Base-by-base conservation (phyloP, 2,329 filamentous ascomycete species). In the Simplicillium sp. region DNA sequence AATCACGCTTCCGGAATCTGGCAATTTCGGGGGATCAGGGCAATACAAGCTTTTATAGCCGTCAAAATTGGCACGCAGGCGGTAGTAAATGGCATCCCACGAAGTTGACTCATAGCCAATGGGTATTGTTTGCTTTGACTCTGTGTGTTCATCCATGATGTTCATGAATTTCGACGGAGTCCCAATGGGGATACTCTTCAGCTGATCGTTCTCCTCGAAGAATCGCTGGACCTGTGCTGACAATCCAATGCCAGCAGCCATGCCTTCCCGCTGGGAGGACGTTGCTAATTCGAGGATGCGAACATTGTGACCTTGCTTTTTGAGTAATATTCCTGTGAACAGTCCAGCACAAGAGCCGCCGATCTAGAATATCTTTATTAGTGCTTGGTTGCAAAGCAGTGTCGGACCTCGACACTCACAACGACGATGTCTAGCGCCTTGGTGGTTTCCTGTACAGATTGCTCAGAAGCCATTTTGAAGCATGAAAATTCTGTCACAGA, bases 1-100 rank as follows among this genome's bases (percentile, higher is more conserved):
- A 9, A 29, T 7, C 13, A 15, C 8, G 13, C 36, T 25, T 16
- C 32, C 36, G 13, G 36, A 15, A 17, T 13, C 11, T 9, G 29
- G 12, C 14, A 14, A 12, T 12, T 20, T 11, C 11, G 36, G 36
- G 7, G 36, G 36, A 15, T 32, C 15, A 15, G 36, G 36, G 12
- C 18, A 38, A n/a, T 38, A 38, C 8, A 25, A 4, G 9, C 36
- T 38, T 7, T 15, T 13, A 29, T 31, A 29, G 28, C 36, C 28
- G 28, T 38, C 36, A 32, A 38, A 38, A n/a, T 38, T 38, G 36
- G 36, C 36, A 3, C 36, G 36, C 7, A 38, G n/a, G 15, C 36
- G 36, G 9, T 38, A 38, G n/a, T 38, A 38, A 15, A 38, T 31
- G 20, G 36, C 25, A 11, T 38, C 36, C 36, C 36, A 38, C 11